phyloP scores from a whole-genome alignment of 805 yeast species.

The Saturnispora ahearnii region DNA sequence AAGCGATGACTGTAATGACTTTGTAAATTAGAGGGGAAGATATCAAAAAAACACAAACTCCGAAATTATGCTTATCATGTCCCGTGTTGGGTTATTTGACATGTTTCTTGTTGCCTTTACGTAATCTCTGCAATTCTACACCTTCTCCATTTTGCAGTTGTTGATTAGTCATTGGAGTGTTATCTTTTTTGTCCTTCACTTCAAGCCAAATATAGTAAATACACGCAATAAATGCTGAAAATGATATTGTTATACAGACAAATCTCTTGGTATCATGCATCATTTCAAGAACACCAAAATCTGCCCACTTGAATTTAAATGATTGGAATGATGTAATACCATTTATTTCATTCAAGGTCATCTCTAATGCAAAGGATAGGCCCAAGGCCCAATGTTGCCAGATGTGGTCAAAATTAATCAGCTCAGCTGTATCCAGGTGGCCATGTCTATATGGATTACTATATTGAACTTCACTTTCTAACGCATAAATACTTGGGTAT shows the following conservation, averaged over 20 bases:
- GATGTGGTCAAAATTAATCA: constrained; percentile 70
- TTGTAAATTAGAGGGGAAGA: not conserved
- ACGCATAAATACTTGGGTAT: constrained; percentile 73
- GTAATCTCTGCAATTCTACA: constrained; percentile 1
- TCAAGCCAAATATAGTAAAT: constrained; percentile 7
- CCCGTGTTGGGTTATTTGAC: not conserved
- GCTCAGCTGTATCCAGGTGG: constrained; percentile 70
- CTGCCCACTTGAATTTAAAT: constrained; percentile 12
- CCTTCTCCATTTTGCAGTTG: not conserved
- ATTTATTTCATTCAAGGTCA: constrained; percentile 31
- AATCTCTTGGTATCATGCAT: constrained; percentile 14
- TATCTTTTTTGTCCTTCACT: not conserved
- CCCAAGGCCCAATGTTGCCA: constrained; percentile 73
- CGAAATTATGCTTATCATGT: not conserved
- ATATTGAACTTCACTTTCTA: constrained; percentile 62
- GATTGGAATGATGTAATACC: not conserved
- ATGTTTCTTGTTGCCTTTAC: not conserved
- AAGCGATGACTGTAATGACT: not conserved
- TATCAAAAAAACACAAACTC: too few relatives aligned
- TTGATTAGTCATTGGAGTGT: not conserved
- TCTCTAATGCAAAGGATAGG: constrained; percentile 63
- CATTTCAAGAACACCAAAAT: constrained; percentile 12
- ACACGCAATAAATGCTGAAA: constrained; percentile 6
- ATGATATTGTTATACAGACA: constrained; percentile 3
- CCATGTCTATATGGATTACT: constrained; percentile 70